phyloP scores from a whole-genome alignment of 345 rosid genomes.

The Carallia brachiata region DNA sequence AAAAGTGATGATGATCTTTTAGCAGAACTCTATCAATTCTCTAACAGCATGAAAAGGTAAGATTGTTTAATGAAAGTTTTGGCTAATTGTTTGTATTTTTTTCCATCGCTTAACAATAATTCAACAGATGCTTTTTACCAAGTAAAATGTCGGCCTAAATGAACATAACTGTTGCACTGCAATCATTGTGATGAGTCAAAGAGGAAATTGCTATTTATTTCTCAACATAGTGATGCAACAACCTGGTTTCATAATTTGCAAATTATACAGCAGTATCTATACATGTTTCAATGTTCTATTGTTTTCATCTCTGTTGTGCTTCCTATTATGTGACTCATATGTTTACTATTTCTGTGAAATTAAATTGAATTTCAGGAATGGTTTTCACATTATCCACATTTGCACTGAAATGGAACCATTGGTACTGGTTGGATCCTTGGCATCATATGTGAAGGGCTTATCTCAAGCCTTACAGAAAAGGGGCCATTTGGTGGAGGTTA shows the following conservation, averaged over 20 bases:
- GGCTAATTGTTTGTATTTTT: not conserved
- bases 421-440: conserved; percentile 62
- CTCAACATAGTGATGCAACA: no score
- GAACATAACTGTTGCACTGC: not conserved
- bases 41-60: conserved; percentile 51
- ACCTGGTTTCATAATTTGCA: no score
- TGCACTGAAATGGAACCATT: conserved; percentile 88
- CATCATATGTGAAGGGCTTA: conserved; percentile 64
- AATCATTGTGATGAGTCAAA: not conserved
- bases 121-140: not conserved
- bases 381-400: conserved; percentile 68
- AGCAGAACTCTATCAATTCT: conserved; percentile 55
- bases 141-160: not conserved
- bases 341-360: conserved; percentile 7
- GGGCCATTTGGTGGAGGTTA: conserved; percentile 79
- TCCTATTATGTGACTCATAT: not conserved
- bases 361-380: conserved; percentile 43
- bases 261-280: no score
- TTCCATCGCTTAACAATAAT: not conserved
- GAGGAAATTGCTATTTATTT: no score
- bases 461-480: conserved; percentile 59
- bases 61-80: conserved; percentile 1
- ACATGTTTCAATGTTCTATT: no score
- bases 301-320: no score
- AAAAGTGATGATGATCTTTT: conserved; percentile 57